Conservation (phyloP, 495 filamentous ascomycete genomes). For the Penicillium macrosclerotiorum region DNA sequence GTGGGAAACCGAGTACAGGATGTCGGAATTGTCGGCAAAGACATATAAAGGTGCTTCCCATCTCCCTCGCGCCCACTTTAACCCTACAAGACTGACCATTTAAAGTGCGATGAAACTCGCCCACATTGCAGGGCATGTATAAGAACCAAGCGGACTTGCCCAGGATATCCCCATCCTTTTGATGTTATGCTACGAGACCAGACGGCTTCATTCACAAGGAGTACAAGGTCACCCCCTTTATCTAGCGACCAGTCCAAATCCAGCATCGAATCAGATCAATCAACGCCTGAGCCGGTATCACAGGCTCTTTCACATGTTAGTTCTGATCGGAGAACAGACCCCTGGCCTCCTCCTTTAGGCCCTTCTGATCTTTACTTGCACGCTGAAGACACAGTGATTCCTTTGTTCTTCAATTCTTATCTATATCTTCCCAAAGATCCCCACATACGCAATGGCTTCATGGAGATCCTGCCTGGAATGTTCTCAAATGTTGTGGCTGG, state of each 20-base stretch:
- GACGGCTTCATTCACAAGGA: constrained; percentile 48
- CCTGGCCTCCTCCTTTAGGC: constrained; percentile 1
- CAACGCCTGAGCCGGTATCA: neutral
- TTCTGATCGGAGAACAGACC: neutral
- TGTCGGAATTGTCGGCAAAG: constrained; percentile 65
- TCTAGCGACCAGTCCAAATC: neutral
- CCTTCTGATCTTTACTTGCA: constrained; percentile 21
- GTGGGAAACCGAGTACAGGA: constrained; percentile 67
- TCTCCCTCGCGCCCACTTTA: neutral
- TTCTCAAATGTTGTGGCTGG: constrained; percentile 45
- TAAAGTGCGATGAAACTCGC: constrained; percentile 50
- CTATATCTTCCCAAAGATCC: constrained; percentile 30
- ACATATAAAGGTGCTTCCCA: constrained; percentile 54
- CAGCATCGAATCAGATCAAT: neutral
- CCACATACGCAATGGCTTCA: constrained; percentile 29
- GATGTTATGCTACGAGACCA: constrained; percentile 67
- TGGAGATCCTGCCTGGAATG: constrained; percentile 55
- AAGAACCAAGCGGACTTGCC: constrained; percentile 47
- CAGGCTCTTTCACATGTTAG: neutral
- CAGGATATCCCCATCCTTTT: constrained; percentile 67
- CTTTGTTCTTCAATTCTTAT: constrained; percentile 37
- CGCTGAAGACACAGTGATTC: constrained; percentile 32
- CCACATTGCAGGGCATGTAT: constrained; percentile 50
- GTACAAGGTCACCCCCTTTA: neutral
- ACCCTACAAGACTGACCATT: constrained; percentile 1